Conservation (phyloP, 805 yeast genomes). For the Myxozyma neglecta region DNA sequence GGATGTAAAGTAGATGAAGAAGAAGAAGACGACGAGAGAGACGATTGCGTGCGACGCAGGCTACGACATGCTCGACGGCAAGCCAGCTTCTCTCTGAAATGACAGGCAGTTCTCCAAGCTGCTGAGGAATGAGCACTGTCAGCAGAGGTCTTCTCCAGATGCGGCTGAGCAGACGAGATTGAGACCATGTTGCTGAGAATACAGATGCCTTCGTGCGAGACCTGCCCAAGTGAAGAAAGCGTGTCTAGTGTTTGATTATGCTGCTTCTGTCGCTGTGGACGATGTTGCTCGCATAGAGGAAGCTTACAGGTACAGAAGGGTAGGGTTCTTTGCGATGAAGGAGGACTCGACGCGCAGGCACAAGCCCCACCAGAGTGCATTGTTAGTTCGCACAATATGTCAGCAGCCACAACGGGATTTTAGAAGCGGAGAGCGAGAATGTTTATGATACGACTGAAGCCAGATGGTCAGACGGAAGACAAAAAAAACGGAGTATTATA, state of each 20-base stretch:
- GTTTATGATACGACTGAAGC: no score
- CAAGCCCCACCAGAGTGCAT: no score
- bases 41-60: not conserved
- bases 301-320: no score
- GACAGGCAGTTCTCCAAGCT: not conserved
- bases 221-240: no score
- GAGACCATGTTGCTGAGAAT: slow-evolving; percentile 15
- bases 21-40: not conserved
- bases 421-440: no score
- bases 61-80: not conserved
- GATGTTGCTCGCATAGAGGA: no score
- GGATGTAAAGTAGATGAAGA: not conserved
- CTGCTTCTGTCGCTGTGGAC: not conserved
- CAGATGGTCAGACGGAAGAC: no score
- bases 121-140: not conserved
- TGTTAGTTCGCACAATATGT: no score
- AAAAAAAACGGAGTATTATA: no score
- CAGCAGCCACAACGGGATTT: no score
- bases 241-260: not conserved
- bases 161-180: not conserved
- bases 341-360: no score
- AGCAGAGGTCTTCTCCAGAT: not conserved
- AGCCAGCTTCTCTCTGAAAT: not conserved
- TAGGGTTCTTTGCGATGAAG: no score
- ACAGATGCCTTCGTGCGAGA: slow-evolving; percentile 4